Base-by-base conservation (phyloP, 495 filamentous ascomycete genomes). In the Cercophora sp. region DNA sequence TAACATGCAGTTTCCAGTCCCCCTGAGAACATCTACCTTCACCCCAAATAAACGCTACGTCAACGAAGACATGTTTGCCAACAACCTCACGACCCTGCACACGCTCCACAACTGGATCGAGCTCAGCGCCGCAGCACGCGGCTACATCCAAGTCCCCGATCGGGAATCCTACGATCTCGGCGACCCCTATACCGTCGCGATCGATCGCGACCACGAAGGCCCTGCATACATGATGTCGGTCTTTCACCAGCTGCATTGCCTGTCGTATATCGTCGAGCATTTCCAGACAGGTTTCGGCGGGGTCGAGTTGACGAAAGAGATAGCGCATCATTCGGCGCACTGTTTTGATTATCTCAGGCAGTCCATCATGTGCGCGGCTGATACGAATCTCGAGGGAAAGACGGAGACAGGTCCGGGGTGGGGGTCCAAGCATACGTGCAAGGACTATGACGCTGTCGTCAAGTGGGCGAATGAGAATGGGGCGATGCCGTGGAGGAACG, bases 171-270 rank as follows among this genome's bases (percentile, higher is more conserved):
- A 71, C 57, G 54, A 66, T 15, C 69, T 75, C 25, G 54, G 59
- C 10, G 60, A 70, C 13, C 73, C 73, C 0, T 74, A 70, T 58
- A 63, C 32, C 20, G 58, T 69, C 11, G 45, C 54, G 5, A 36
- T 74, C 1, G 57, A 68, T 53, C 66, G 67, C 15, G 47, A 60
- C 8, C 49, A 52, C 0, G 61, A 74, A 27, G 72, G 71, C 2
- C 70, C 70, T 2, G 70, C 65, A 1, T 77, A 68, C 61, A 75
- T 77, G 73, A 71, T 79, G 59, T 70, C 71, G 22, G 73, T 77
- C 10, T 76, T 78, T 55, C 75, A 80, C 60, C 75, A 79, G 52
- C 68, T 80, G 2, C 75, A 80, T 52, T 79, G 77, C 52, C 60
- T 80, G 26, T 75, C 71, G 8, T 75, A 74, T 50, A 37, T 77